These are phyloP conservation scores for Macrocybe gigantea DNA, from an alignment of 768 basidiomycete genomes.

Conservation along the genomic window DNA sequence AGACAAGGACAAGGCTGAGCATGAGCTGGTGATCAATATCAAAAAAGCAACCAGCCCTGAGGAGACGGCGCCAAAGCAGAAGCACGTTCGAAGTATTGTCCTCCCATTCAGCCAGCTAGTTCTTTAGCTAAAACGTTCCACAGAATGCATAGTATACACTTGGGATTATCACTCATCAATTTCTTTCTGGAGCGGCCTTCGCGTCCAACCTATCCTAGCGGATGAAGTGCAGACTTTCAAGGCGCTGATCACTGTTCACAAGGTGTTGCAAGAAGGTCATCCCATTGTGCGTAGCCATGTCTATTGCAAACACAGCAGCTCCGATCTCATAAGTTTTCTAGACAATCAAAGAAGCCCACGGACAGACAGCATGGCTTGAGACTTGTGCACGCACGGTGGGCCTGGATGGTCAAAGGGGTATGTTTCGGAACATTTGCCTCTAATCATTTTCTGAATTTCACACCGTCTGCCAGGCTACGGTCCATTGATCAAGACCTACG, in stretches of 20 bases:
- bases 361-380: slow-evolving; percentile 96
- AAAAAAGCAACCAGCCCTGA: slow-evolving; percentile 98
- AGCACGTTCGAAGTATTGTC: slow-evolving; percentile 92
- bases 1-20: slow-evolving; percentile 97
- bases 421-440: slow-evolving; percentile 5
- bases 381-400: slow-evolving; percentile 91
- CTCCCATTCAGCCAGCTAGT: slow-evolving; percentile 1
- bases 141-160: slow-evolving; percentile 97
- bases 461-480: slow-evolving; percentile 65
- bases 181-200: slow-evolving; percentile 95
- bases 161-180: slow-evolving; percentile 99
- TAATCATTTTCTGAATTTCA: background rate
- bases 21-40: slow-evolving; percentile 89
- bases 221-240: slow-evolving; percentile 99
- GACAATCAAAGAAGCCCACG: slow-evolving; percentile 96
- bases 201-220: slow-evolving; percentile 93
- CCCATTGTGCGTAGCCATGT: slow-evolving; percentile 57
- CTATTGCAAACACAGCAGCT: slow-evolving; percentile 2
- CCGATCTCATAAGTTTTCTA: slow-evolving; percentile 22
- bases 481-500: slow-evolving; percentile 90
- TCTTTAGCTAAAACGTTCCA: slow-evolving; percentile 8
- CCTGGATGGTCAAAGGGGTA: slow-evolving; percentile 71
- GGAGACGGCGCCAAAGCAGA: slow-evolving; percentile 97
- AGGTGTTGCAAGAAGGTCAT: slow-evolving; percentile 96
- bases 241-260: slow-evolving; percentile 94